phyloP scores from a whole-genome alignment of 2,329 filamentous ascomycete genomes.

The Paraphaeosphaeria minitans region DNA sequence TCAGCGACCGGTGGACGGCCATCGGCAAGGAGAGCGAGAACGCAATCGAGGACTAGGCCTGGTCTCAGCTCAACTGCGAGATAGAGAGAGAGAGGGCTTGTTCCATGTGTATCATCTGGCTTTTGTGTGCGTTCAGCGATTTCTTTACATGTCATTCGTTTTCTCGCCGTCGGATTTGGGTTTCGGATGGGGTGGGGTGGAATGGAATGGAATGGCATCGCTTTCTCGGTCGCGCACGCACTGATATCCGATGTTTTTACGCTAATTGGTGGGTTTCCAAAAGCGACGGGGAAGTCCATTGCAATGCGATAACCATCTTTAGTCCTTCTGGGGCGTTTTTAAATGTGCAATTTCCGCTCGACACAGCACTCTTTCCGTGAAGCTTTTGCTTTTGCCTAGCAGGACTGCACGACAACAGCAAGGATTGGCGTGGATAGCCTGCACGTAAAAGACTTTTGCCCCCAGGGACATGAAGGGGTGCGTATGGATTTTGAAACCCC shows the following conservation, averaged over 20 bases:
- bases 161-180: neutral
- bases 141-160: neutral
- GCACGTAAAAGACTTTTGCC: too few relatives aligned
- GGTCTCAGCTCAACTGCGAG: neutral
- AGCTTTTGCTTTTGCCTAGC: too few relatives aligned
- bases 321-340: neutral
- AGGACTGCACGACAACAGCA: too few relatives aligned
- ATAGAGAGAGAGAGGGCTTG: neutral
- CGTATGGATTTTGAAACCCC: conserved; percentile 44
- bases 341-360: neutral
- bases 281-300: neutral
- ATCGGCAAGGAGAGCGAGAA: conserved; percentile 8
- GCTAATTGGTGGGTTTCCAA: neutral
- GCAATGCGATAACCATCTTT: neutral
- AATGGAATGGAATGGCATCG: neutral
- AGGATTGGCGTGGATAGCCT: too few relatives aligned
- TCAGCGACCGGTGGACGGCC: neutral
- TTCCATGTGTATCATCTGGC: neutral
- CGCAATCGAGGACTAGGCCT: conserved; percentile 22
- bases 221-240: neutral
- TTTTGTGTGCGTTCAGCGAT: neutral
- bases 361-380: too few relatives aligned
- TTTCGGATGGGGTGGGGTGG: too few relatives aligned
- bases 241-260: neutral
- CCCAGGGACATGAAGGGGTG: conserved; percentile 27